phyloP scores from a whole-genome alignment of 352 stramenopile species.

The Stramenopiles sp. region DNA sequence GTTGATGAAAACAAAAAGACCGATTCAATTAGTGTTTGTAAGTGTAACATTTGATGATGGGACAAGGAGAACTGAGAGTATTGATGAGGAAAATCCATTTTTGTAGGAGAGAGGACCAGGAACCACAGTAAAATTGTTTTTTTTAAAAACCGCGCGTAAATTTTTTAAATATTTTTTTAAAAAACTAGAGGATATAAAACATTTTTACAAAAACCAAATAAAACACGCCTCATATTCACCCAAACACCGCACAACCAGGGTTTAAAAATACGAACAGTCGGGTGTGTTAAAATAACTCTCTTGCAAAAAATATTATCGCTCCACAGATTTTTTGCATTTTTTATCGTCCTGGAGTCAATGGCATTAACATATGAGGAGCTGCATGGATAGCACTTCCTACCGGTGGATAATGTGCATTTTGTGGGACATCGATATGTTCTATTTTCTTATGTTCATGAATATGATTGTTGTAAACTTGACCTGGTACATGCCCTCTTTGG shows the following conservation, averaged over 20 bases:
- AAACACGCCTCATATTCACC: too few relatives aligned
- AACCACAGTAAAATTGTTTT: too few relatives aligned
- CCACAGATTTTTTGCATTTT: too few relatives aligned
- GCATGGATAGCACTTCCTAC: neutral
- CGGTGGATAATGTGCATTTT: neutral
- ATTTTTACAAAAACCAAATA: too few relatives aligned
- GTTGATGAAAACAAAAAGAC: neutral
- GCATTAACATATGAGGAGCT: neutral
- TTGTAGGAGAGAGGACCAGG: too few relatives aligned
- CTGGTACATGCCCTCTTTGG: neutral
- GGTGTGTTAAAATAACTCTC: too few relatives aligned
- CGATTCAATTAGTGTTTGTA: neutral
- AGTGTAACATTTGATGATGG: neutral
- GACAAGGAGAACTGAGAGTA: neutral
- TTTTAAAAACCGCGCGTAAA: too few relatives aligned
- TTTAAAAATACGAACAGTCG: too few relatives aligned
- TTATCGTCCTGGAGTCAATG: neutral
- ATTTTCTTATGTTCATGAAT: neutral
- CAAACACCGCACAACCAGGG: too few relatives aligned
- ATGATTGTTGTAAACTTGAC: neutral
- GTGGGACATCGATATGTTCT: neutral
- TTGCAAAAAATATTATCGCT: too few relatives aligned
- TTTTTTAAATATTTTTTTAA: too few relatives aligned
- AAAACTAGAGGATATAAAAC: too few relatives aligned
- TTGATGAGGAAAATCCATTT: neutral